Base-by-base conservation (phyloP, 1,139 yeast genomes). In the Debaryomyces sp. region DNA sequence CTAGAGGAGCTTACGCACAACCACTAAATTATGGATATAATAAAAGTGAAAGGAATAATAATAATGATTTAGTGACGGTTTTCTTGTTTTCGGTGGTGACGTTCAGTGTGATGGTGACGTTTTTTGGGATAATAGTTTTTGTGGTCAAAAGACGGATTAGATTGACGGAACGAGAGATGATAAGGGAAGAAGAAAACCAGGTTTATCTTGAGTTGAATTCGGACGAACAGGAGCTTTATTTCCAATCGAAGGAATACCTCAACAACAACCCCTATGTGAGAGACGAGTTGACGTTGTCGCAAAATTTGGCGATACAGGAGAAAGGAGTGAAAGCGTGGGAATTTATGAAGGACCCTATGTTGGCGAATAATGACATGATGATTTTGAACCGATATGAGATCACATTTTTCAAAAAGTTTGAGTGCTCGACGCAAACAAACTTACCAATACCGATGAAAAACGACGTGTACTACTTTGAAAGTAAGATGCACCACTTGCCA, bases 241-340 rank as follows among this genome's bases (percentile, higher is more conserved):
- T 85, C 58, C 88, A 83, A 58, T 85, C 92, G 37, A 81, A 82
- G 55, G 86, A 81, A 44, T 81, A 67, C 55, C 66, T 85, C 38
- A 72, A 71, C 48, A 69, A 76, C 41, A 81, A 85, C 58, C 88
- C 89, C 71, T 81, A 67, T 65, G 71, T 66, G 69, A 73, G 72
- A 53, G 72, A 72, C 36, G 72, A 68, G 44, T 65, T 71, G 56
- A 69, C 81, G 46, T 72, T 66, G 49, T 78, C 77, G 44, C 88
- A 75, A 64, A 74, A 69, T 66, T 77, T 80, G 68, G 74, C 74
- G 24, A 89, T 94, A 32, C 96, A 90, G 60, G 99, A 95, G 60
- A 91, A 89, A 66, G 99, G 97, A 0, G 86, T 95, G 1, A 73
- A 81, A 24, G 99, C 99, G 0, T 94, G 96, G 95, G 96, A 90